Conservation (phyloP, 192 early-diverging fungal genomes). For the Backusella macrospora region DNA sequence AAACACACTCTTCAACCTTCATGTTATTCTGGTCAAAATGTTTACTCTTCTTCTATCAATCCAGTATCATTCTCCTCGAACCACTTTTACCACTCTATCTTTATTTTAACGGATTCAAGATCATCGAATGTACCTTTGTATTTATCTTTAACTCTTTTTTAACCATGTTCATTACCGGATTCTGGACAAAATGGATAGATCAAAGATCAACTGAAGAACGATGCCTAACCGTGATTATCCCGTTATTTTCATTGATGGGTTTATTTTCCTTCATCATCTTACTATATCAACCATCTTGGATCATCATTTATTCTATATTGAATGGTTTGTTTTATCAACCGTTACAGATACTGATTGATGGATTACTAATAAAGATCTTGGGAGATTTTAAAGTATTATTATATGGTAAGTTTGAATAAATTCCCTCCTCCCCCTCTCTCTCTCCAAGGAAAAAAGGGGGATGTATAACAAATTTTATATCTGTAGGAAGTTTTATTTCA, state of each 20-base stretch:
- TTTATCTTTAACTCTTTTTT: not conserved
- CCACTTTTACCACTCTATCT: constrained; percentile 1
- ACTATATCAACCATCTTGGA: not conserved
- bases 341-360: not conserved
- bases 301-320: not conserved
- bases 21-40: constrained; percentile 3
- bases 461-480: not conserved
- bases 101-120: not conserved
- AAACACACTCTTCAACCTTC: not conserved
- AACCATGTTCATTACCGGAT: not conserved
- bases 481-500: constrained; percentile 5
- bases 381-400: not conserved
- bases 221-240: not conserved
- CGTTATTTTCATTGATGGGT: not conserved
- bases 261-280: not conserved
- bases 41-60: not conserved
- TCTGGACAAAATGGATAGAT: not conserved
- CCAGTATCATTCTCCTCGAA: not conserved
- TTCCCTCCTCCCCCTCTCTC: not conserved
- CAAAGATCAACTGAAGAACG: not conserved
- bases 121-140: not conserved
- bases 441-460: not conserved
- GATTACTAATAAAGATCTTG: not conserved
- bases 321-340: constrained; percentile 4
- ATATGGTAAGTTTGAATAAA: not conserved